phyloP scores from a whole-genome alignment of 441 rosid genomes.

The Biscutella laevigata region DNA sequence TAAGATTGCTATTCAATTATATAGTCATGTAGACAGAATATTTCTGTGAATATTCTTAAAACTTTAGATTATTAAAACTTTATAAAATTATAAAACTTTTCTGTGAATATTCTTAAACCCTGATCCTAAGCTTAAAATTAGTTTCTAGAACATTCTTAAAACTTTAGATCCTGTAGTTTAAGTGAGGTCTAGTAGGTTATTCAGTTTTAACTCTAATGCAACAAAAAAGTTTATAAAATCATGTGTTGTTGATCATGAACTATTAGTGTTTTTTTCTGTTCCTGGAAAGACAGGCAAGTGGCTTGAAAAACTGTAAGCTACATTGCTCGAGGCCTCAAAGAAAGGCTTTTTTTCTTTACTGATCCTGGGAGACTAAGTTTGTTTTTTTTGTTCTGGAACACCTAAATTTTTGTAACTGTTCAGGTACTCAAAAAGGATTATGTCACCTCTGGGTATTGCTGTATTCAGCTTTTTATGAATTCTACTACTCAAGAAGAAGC shows the following conservation, averaged over 20 bases:
- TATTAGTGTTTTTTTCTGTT: not conserved
- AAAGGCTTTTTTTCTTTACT: too few relatives aligned
- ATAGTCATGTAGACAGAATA: conserved; percentile 2
- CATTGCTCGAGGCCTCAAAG: too few relatives aligned
- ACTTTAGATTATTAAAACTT: not conserved
- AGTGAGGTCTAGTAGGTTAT: not conserved
- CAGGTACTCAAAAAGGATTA: conserved; percentile 94
- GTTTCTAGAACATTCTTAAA: conserved; percentile 5
- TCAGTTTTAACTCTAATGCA: too few relatives aligned
- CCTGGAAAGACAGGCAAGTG: not conserved
- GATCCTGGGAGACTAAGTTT: not conserved
- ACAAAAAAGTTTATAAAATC: too few relatives aligned
- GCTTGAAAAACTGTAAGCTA: conserved; percentile 8
- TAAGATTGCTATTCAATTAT: not conserved
- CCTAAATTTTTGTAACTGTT: conserved; percentile 11
- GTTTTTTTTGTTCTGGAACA: conserved; percentile 1
- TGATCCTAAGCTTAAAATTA: conserved; percentile 7
- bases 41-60: not conserved
- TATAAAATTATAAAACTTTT: not conserved
- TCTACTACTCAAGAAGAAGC: conserved; percentile 88
- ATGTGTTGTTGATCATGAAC: not conserved
- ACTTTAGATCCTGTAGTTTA: conserved; percentile 3
- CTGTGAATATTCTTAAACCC: conserved; percentile 3
- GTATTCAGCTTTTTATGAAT: conserved; percentile 91
- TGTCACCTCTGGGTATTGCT: conserved; percentile 93